Evolutionary conservation across 495 filamentous ascomycete species (phyloP), one percentile per base, ranked within the genome.

Genomic region (Talaromyces adpressus): DNA sequence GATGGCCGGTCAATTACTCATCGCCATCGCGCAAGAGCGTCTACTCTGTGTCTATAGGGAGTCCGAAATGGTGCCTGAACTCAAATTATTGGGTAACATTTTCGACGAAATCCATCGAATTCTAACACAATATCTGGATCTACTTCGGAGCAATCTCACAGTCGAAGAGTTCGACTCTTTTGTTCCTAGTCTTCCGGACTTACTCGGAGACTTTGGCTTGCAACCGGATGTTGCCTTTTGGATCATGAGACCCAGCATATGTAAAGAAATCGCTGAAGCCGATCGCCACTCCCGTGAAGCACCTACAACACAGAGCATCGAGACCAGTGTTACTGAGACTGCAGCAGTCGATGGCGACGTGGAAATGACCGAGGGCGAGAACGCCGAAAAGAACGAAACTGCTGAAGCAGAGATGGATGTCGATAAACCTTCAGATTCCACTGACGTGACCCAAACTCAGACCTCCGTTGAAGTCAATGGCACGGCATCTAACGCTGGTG

Each of bases 1-100:
- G 54, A 81, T 97, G 53, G 89, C 89, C 27, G 89, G 88, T 14
- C 87, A 89, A 64, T 79, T 97, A 7, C 82, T 98, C 23, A 83
- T 97, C 65, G 86, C 93, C 49, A 92, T 99, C 69, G 92, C 93
- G 2, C 92, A 96, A 67, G 90, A 97, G 69, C 84, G 91, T 30
- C 84, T 91, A 68, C 88, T 86, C 9, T 93, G 89, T 65, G 84
- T 94, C 34, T 93, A 86, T 73, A 85, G 84, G 18, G 77, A 90
- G 36, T 75, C 82, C 6, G 85, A 90, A 51, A 77, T 78, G 30
- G 82, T 86, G 23, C 86, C 88, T 2, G 90, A 91, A 66, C 73
- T 89, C 25, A 99, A 98, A 69, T 81, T 94, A 30, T 70, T 97
- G 14, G 89, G 90, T 7, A 89, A 90, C 62, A 84, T 96, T 57